Evolutionary conservation across 2,329 filamentous ascomycete species (phyloP), one percentile per base, ranked within the genome.

Genomic region (Paraphaeosphaeria minitans): DNA sequence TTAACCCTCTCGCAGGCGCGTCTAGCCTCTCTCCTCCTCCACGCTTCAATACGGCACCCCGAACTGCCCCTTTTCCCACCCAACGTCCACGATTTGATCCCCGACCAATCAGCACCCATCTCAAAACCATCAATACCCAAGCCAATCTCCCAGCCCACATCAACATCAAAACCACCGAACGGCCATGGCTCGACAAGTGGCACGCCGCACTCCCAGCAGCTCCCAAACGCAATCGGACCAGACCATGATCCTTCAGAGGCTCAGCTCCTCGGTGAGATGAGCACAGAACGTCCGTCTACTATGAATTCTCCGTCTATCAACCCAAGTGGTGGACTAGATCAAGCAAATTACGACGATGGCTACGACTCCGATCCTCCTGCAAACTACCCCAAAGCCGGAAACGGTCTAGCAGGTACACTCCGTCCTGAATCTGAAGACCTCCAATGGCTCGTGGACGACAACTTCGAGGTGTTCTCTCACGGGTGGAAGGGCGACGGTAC

Each of bases 11-110:
- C 89, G 2, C 84, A 86, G 63, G 76, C 81, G 10, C 81, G 87
- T 41, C 80, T 93, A 1, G 84, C 92, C 48, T 84, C 84, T 54
- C 81, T 92, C 29, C 79, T 92, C 37, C 80, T 91, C 58, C 83
- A 84, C 61, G 82, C 87, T 58, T 85, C 85, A 29, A 83, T 84
- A 48, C 75, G 85, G 2, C 82, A 90, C 60, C 88, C 89, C 2
- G 83, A 87, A 54, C 78, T 93, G 6, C 85, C 88, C 5, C 79
- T 93, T 53, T 92, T 91, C 64, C 72, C 80, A n/a, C 74, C 76
- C 41, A 75, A 76, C 48, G 59, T 74, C 21, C 61, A 65, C 4
- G 57, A 54, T 27, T 59, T 75, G 0, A 62, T 74, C 35, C 59
- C 68, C 62, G 50, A 60, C 60, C 53, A 66, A 56, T 24, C 66